Evolutionary conservation across 192 early-diverging fungal genomes (phyloP).

Genomic region (Mortierella antarctica): DNA sequence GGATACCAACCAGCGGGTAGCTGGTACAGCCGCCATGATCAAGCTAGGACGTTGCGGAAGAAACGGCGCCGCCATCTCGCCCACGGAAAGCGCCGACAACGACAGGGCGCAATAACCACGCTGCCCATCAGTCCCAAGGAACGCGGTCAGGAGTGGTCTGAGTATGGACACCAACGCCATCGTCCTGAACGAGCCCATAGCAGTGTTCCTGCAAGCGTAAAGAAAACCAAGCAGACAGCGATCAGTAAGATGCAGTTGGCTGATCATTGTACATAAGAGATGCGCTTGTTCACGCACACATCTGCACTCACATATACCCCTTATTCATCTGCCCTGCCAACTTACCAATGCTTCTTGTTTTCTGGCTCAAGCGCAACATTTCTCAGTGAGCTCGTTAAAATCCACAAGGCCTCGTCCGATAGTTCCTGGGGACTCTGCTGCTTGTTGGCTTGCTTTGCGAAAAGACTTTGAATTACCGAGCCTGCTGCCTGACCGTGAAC

Average conservation of each 20-base stretch:
- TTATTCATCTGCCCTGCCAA: neutral
- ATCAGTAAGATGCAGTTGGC: neutral
- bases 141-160: slow-evolving; percentile 27
- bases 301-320: neutral
- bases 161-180: slow-evolving; percentile 11
- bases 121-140: slow-evolving; percentile 5
- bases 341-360: slow-evolving; percentile 29
- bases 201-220: slow-evolving; percentile 12
- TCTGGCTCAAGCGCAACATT: slow-evolving; percentile 24
- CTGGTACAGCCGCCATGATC: slow-evolving; percentile 17
- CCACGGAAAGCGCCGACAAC: neutral
- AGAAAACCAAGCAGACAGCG: neutral
- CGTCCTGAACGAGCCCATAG: slow-evolving; percentile 19
- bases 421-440: neutral
- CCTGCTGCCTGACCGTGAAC: neutral
- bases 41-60: slow-evolving; percentile 4
- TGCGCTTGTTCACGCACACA: neutral
- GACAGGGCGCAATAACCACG: neutral
- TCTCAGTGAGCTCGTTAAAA: slow-evolving; percentile 13
- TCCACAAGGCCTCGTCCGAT: slow-evolving; percentile 15
- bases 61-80: neutral
- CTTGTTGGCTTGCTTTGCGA: slow-evolving; percentile 7
- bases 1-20: slow-evolving; percentile 16
- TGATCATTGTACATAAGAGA: too few relatives aligned
- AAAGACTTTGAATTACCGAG: slow-evolving; percentile 9